These are phyloP conservation scores for Botryosphaeria agaves DNA, from an alignment of 2,329 filamentous ascomycete genomes.

Conservation along the genomic window DNA sequence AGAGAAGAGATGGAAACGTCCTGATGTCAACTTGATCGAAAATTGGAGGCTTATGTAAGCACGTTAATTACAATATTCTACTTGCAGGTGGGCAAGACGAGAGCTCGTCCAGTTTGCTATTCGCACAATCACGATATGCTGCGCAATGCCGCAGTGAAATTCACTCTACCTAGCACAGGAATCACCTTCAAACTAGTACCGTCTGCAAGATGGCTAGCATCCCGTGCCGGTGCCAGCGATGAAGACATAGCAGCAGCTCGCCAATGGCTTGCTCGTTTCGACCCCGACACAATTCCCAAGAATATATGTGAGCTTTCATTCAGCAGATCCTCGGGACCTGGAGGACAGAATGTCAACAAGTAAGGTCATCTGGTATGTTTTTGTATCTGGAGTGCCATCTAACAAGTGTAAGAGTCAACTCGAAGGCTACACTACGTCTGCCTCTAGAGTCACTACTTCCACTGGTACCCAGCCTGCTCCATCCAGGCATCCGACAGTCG, in stretches of 20 bases:
- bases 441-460: slow-evolving; percentile 33
- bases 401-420: slow-evolving; percentile 36
- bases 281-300: slow-evolving; percentile 36
- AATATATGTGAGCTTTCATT: slow-evolving; percentile 41
- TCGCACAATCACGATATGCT: too few species aligned
- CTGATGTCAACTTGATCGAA: too few species aligned
- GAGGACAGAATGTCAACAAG: slow-evolving; percentile 56
- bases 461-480: slow-evolving; percentile 36
- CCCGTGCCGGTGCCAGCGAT: background rate
- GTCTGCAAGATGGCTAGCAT: too few species aligned
- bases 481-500: slow-evolving; percentile 31
- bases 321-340: slow-evolving; percentile 46
- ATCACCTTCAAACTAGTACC: too few species aligned
- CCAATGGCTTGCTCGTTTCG: slow-evolving; percentile 37
- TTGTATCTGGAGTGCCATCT: background rate
- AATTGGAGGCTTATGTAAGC: too few species aligned
- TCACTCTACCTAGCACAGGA: too few species aligned
- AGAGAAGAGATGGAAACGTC: too few species aligned
- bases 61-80: too few species aligned
- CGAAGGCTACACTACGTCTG: slow-evolving; percentile 46
- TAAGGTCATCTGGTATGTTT: slow-evolving; percentile 21
- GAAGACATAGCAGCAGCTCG: slow-evolving; percentile 23
- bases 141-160: too few species aligned
- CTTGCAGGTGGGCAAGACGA: too few species aligned
- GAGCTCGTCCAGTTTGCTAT: too few species aligned